Conservation (phyloP, 129 eudicot species). For the Scalesia atractyloides region DNA sequence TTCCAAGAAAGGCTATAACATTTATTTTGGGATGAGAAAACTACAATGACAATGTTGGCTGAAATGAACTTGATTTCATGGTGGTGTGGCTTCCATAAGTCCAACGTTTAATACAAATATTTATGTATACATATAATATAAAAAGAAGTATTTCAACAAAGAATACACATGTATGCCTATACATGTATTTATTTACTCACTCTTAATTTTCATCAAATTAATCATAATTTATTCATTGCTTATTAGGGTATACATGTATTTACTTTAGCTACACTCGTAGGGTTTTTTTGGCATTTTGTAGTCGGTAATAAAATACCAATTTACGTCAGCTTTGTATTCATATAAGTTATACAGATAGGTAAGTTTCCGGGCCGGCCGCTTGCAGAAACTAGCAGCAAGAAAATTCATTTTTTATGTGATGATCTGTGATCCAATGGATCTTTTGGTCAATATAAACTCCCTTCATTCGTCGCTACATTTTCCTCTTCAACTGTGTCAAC, state of each 20-base stretch:
- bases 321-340: conserved; percentile 28
- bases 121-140: too few relatives aligned
- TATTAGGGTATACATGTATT: background rate
- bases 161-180: background rate
- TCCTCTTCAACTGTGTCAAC: conserved; percentile 32
- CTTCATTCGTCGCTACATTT: conserved; percentile 20
- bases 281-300: conserved; percentile 6
- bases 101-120: too few relatives aligned
- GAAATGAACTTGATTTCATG: too few relatives aligned
- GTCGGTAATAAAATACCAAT: conserved; percentile 17
- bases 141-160: too few relatives aligned
- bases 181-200: conserved; percentile 6
- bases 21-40: too few relatives aligned
- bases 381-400: conserved; percentile 21
- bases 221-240: too few relatives aligned
- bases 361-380: conserved; percentile 32
- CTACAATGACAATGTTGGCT: too few relatives aligned
- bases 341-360: conserved; percentile 13
- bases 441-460: conserved; percentile 35
- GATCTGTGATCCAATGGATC: conserved; percentile 17
- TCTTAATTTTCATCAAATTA: too few relatives aligned
- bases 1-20: too few relatives aligned
- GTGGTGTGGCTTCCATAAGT: too few relatives aligned
- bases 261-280: background rate
- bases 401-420: conserved; percentile 27